A percentile compares a stretch with the other conserved stretches of the same genome.
Evolutionary conservation across 2,329 filamentous ascomycete genomes (phyloP).

Genomic region (Cladosporium sp.): DNA sequence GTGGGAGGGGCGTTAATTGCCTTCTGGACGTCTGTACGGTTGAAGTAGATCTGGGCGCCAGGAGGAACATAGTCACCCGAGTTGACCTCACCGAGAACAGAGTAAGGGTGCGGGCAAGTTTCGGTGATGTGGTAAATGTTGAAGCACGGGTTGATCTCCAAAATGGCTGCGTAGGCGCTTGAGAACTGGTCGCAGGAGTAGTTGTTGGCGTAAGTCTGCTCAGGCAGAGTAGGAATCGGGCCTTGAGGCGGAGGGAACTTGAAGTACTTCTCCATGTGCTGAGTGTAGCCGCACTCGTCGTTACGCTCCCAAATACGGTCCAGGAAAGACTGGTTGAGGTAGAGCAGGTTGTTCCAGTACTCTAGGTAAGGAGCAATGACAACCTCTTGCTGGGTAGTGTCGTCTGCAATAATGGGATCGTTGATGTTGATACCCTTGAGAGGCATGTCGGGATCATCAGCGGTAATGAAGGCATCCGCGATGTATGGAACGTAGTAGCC

Average conservation of each 20-base stretch:
- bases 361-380: conserved; percentile 41
- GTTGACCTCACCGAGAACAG: conserved; percentile 27
- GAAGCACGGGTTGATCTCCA: conserved; percentile 53
- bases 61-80: conserved; percentile 26
- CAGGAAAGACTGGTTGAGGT: conserved; percentile 45
- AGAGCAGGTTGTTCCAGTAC: conserved; percentile 45
- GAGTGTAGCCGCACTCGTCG: conserved; percentile 38
- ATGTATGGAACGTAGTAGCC: conserved; percentile 63
- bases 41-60: conserved; percentile 57
- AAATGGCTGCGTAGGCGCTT: conserved; percentile 42
- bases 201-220: conserved; percentile 28
- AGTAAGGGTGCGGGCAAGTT: conserved; percentile 47
- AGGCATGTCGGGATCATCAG: conserved; percentile 52
- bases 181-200: conserved; percentile 45
- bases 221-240: conserved; percentile 38
- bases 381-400: conserved; percentile 41
- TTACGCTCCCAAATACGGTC: conserved; percentile 37
- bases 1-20: conserved; percentile 51
- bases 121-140: conserved; percentile 53
- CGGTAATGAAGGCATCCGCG: conserved; percentile 55
- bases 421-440: conserved; percentile 54
- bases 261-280: conserved; percentile 45
- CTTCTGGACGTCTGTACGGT: conserved; percentile 54
- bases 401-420: conserved; percentile 51
- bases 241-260: conserved; percentile 43